Conservation (phyloP, 495 filamentous ascomycete genomes). For the Xylaria longipes region DNA sequence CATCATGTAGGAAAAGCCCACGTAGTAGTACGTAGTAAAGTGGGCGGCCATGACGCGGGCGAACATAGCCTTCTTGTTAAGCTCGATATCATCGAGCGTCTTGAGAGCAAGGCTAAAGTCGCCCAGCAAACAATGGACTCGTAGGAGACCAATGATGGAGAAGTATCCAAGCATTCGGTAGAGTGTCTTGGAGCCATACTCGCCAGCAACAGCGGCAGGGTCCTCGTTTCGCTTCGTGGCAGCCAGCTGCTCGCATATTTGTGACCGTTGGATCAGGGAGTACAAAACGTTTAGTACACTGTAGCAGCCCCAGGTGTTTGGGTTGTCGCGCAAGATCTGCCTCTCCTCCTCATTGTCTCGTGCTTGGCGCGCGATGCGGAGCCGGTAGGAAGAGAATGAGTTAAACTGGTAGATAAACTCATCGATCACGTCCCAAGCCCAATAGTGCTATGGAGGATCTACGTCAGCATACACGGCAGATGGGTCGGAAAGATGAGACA, state of each 20-base stretch:
- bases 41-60: conserved; percentile 99
- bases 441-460: conserved; percentile 77
- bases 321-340: conserved; percentile 88
- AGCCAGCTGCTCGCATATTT: conserved; percentile 94
- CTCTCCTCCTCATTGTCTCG: conserved; percentile 85
- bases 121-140: conserved; percentile 94
- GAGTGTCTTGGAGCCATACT: conserved; percentile 89
- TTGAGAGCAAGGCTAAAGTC: conserved; percentile 98
- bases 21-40: conserved; percentile 99
- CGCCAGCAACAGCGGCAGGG: conserved; percentile 80
- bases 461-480: conserved; percentile 28
- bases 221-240: conserved; percentile 96
- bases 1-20: conserved; percentile 99
- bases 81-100: conserved; percentile 98
- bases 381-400: conserved; percentile 95
- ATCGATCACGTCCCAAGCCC: conserved; percentile 99
- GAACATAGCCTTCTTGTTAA: conserved; percentile 99
- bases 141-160: conserved; percentile 95
- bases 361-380: conserved; percentile 83
- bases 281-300: conserved; percentile 99
- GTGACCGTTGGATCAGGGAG: conserved; percentile 95
- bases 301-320: conserved; percentile 99
- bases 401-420: conserved; percentile 99
- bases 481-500: not conserved
- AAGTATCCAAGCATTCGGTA: conserved; percentile 99